phyloP scores from a whole-genome alignment of 176 grass and related monocot genomes.

The Chrysopogon serrulatus region DNA sequence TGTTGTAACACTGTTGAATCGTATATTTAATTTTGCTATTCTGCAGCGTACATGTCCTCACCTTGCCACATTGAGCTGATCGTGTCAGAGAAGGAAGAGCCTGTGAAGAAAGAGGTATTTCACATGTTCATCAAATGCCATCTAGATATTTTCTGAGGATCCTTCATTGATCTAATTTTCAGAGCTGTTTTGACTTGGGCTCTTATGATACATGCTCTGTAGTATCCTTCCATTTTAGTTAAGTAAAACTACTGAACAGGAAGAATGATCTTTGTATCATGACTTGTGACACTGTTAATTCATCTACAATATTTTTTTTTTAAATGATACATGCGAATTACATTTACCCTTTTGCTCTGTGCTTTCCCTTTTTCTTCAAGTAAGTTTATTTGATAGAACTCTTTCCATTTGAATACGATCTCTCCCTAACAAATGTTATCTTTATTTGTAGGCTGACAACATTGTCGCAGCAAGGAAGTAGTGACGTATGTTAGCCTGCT shows the following conservation, averaged over 20 bases:
- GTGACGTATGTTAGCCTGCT: background rate
- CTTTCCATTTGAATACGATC: background rate
- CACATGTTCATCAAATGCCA: background rate
- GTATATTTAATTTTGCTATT: background rate
- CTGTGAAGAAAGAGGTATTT: slow-evolving; percentile 73
- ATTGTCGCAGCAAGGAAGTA: slow-evolving; percentile 46
- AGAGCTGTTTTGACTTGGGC: background rate
- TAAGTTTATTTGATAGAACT: too few relatives aligned
- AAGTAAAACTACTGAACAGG: background rate
- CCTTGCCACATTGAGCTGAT: slow-evolving; percentile 83
- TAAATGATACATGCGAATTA: background rate
- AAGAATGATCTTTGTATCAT: background rate
- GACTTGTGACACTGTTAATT: background rate
- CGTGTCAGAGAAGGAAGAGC: slow-evolving; percentile 84
- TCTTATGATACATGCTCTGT: background rate
- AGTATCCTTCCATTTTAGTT: background rate
- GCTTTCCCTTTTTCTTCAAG: background rate
- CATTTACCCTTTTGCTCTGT: background rate
- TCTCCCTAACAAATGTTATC: background rate
- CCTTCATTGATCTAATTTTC: background rate
- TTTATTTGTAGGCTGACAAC: slow-evolving; percentile 51
- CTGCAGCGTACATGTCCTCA: slow-evolving; percentile 80
- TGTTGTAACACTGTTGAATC: background rate
- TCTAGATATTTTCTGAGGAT: background rate
- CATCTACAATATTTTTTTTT: background rate